These are phyloP conservation scores for Dryadomyces quercivorus DNA, from an alignment of 2,329 filamentous ascomycete species.

Conservation along the genomic window DNA sequence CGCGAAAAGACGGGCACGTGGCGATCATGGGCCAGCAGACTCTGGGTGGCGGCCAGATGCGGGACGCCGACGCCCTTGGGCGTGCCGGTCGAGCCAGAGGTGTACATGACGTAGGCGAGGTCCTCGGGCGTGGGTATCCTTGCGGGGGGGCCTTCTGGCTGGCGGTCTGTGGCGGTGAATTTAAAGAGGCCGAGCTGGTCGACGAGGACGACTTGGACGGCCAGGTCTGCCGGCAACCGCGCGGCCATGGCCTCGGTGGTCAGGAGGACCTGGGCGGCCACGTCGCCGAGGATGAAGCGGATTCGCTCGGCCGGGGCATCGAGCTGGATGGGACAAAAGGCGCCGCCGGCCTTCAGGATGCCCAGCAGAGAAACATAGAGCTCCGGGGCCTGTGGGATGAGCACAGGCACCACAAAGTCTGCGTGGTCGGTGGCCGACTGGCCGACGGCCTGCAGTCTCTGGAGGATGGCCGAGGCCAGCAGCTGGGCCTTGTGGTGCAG, in stretches of 20 bases:
- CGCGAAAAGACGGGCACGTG: slow-evolving; percentile 65
- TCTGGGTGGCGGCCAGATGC: slow-evolving; percentile 69
- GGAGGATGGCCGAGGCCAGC: slow-evolving; percentile 40
- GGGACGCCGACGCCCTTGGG: slow-evolving; percentile 82
- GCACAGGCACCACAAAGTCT: slow-evolving; percentile 54
- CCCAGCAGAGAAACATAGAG: slow-evolving; percentile 70
- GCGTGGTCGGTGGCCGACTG: neutral
- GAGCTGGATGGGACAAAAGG: slow-evolving; percentile 73
- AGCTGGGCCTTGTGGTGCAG: slow-evolving; percentile 46
- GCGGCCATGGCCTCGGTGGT: slow-evolving; percentile 39
- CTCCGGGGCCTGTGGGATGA: slow-evolving; percentile 63
- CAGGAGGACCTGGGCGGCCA: slow-evolving; percentile 56
- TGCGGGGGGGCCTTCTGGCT: neutral
- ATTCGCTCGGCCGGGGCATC: slow-evolving; percentile 69
- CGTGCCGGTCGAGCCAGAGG: slow-evolving; percentile 76
- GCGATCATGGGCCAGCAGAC: slow-evolving; percentile 65
- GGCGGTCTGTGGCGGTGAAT: too few species aligned
- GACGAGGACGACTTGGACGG: slow-evolving; percentile 24
- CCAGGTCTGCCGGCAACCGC: slow-evolving; percentile 23
- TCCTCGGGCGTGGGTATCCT: slow-evolving; percentile 19
- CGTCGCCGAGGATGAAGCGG: slow-evolving; percentile 69
- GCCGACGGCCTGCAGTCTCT: neutral
- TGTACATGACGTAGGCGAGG: slow-evolving; percentile 86
- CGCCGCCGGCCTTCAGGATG: slow-evolving; percentile 67
- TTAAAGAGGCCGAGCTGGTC: slow-evolving; percentile 12